A percentile compares a stretch with the other conserved stretches of the same genome.
phyloP scores from a whole-genome alignment of 176 grass and related monocot species.

The Oryza punctata region DNA sequence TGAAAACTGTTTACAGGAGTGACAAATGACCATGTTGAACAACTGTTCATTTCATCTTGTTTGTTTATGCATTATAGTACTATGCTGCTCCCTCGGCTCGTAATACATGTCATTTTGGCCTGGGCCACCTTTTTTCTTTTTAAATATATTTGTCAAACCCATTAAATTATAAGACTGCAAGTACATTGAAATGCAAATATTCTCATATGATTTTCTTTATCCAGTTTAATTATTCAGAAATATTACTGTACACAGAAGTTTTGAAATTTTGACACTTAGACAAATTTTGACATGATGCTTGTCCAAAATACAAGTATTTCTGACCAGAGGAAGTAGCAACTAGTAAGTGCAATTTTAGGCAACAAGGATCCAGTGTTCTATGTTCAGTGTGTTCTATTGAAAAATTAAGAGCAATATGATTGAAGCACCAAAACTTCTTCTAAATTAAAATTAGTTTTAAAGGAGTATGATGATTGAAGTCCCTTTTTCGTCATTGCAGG shows the following conservation, averaged over 20 bases:
- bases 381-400: neutral
- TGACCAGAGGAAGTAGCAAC: neutral
- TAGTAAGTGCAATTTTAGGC: neutral
- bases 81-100: neutral
- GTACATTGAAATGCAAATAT: neutral
- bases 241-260: neutral
- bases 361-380: neutral
- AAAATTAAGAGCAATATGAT: neutral
- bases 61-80: neutral
- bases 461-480: neutral
- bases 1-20: neutral
- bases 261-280: neutral
- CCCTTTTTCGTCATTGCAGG: conserved; percentile 44
- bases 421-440: neutral
- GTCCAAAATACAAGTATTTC: neutral
- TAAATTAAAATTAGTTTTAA: neutral
- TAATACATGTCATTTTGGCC: neutral
- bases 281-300: neutral
- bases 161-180: neutral
- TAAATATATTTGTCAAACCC: neutral
- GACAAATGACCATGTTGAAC: neutral
- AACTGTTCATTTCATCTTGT: conserved; percentile 1
- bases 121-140: neutral
- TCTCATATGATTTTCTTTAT: neutral
- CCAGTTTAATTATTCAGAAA: neutral